Conservation (phyloP, 805 yeast genomes). For the Candida anglica region DNA sequence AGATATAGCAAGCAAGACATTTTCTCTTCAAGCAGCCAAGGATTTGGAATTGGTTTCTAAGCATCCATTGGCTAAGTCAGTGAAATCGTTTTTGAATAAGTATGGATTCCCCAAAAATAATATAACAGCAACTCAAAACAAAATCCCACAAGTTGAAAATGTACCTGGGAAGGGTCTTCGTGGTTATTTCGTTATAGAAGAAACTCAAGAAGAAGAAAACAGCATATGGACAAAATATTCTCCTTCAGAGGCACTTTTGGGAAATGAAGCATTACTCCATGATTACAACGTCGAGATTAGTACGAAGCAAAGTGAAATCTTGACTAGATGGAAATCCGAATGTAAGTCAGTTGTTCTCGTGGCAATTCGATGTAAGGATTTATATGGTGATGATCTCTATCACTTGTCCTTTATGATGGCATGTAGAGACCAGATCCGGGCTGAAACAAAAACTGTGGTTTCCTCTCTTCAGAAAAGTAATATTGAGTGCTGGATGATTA, state of each 20-base stretch:
- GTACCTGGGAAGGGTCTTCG: slow-evolving; percentile 58
- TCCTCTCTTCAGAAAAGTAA: slow-evolving; percentile 28
- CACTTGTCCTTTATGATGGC: slow-evolving; percentile 48
- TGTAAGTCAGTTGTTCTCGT: slow-evolving; percentile 63
- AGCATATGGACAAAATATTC: slow-evolving; percentile 26
- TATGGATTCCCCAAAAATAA: slow-evolving; percentile 25
- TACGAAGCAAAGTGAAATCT: slow-evolving; percentile 24
- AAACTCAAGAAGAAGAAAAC: slow-evolving; percentile 4
- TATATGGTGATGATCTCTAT: slow-evolving; percentile 24
- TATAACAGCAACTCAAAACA: slow-evolving; percentile 22
- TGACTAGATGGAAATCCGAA: slow-evolving; percentile 54
- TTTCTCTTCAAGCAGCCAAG: slow-evolving; percentile 45
- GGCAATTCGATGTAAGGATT: slow-evolving; percentile 33
- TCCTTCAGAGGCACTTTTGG: slow-evolving; percentile 43
- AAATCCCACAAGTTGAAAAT: slow-evolving; percentile 46
- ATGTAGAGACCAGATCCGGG: slow-evolving; percentile 56
- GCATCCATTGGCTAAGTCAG: slow-evolving; percentile 66
- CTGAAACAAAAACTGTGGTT: slow-evolving; percentile 55
- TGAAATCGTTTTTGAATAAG: slow-evolving; percentile 27
- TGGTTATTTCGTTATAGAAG: slow-evolving; percentile 32
- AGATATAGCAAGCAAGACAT: slow-evolving; percentile 8
- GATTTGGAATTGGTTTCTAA: slow-evolving; percentile 62
- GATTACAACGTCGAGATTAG: slow-evolving; percentile 43
- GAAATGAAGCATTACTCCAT: slow-evolving; percentile 56
- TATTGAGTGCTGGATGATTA: slow-evolving; percentile 68